These are phyloP conservation scores for Colletotrichum sojae DNA, from an alignment of 2,329 filamentous ascomycete species.

Conservation along the genomic window DNA sequence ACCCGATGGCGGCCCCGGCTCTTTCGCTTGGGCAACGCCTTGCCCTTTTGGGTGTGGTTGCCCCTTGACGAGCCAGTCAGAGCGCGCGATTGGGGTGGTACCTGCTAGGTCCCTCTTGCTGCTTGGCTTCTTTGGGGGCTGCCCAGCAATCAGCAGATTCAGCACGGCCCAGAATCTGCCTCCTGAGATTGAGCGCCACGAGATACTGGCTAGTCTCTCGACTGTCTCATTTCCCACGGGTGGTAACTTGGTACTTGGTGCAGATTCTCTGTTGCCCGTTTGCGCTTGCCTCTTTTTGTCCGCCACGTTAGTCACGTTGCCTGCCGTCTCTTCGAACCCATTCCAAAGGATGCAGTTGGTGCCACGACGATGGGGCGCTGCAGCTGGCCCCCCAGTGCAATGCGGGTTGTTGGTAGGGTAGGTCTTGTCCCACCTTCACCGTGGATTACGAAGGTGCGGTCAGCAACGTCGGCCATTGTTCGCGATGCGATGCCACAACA, in stretches of 20 bases:
- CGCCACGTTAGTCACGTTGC: slow-evolving; percentile 22
- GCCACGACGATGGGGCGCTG: too few species aligned
- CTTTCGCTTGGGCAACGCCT: not conserved
- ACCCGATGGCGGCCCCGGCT: slow-evolving; percentile 24
- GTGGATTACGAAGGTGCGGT: too few species aligned
- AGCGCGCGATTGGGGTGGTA: not conserved
- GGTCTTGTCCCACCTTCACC: too few species aligned
- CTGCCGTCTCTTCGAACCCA: not conserved
- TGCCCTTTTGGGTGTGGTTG: not conserved
- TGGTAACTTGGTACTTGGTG: not conserved
- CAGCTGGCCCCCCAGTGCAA: too few species aligned
- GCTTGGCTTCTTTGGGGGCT: not conserved
- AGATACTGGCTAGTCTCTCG: slow-evolving; percentile 22
- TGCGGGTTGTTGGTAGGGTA: too few species aligned
- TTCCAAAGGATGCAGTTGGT: too few species aligned
- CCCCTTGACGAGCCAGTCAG: slow-evolving; percentile 11
- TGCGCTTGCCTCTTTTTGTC: slow-evolving; percentile 34
- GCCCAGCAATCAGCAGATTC: not conserved
- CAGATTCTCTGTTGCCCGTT: slow-evolving; percentile 25
- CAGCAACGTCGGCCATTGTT: not conserved
- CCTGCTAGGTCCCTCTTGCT: not conserved
- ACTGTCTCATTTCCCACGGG: slow-evolving; percentile 34
- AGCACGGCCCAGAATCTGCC: slow-evolving; percentile 23
- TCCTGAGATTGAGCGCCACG: slow-evolving; percentile 17
- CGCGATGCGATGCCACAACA: not conserved